Conservation (phyloP, 495 filamentous ascomycete genomes). For the Ramalina intermedia region DNA sequence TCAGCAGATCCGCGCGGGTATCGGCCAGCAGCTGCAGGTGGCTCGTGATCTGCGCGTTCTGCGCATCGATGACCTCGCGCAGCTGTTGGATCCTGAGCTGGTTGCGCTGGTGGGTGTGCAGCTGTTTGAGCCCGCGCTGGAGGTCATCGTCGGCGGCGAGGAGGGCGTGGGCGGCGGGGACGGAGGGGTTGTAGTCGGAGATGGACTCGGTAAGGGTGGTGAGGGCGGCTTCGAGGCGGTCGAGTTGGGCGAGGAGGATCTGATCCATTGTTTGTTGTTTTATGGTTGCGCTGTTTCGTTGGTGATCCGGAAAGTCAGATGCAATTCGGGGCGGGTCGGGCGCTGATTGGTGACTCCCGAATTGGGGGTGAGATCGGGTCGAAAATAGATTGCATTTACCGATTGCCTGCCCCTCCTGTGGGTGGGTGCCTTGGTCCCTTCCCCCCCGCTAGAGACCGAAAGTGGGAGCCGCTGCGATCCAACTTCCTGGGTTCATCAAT, state of each 20-base stretch:
- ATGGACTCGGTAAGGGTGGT: conserved; percentile 58
- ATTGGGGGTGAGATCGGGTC: neutral
- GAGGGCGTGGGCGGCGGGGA: conserved; percentile 45
- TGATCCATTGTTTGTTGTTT: conserved; percentile 34
- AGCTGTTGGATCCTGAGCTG: conserved; percentile 47
- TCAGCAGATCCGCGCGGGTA: conserved; percentile 50
- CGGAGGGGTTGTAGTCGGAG: conserved; percentile 60
- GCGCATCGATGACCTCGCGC: conserved; percentile 38
- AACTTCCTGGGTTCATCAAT: neutral
- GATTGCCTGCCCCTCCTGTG: too few species aligned
- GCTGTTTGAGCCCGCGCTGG: conserved; percentile 35
- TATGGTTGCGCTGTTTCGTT: too few species aligned
- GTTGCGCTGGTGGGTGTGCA: conserved; percentile 55
- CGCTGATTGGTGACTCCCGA: neutral
- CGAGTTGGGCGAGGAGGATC: conserved; percentile 43
- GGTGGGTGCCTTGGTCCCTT: too few species aligned
- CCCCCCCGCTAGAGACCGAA: too few species aligned
- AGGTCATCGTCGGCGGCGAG: conserved; percentile 54
- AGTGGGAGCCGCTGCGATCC: neutral
- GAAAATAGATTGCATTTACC: too few species aligned
- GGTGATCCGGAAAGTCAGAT: too few species aligned
- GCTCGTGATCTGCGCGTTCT: conserved; percentile 48
- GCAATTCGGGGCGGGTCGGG: too few species aligned
- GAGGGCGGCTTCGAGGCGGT: conserved; percentile 54
- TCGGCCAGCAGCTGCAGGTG: conserved; percentile 45